Evolutionary conservation across 306 rosid species (phyloP).

Genomic region (Senna tora): DNA sequence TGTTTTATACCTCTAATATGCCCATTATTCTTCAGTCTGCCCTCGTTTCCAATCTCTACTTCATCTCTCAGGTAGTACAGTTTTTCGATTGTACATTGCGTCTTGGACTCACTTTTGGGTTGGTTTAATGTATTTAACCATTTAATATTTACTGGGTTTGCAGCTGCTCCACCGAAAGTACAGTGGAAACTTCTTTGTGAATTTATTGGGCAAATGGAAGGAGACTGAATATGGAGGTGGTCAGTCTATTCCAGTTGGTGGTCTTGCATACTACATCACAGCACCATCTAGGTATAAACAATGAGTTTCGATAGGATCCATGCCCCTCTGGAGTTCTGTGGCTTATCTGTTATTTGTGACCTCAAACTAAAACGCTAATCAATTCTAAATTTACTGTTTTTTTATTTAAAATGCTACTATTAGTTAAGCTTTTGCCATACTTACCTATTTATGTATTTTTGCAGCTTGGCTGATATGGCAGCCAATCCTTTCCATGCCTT

Average conservation of each 20-base stretch:
- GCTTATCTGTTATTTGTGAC: slow-evolving; percentile 7
- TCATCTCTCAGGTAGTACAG: slow-evolving; percentile 84
- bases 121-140: slow-evolving; percentile 22
- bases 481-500: slow-evolving; percentile 95
- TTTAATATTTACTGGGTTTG: slow-evolving; percentile 11
- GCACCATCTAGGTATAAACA: slow-evolving; percentile 81
- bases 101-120: slow-evolving; percentile 6
- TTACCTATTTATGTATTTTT: slow-evolving; percentile 27
- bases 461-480: slow-evolving; percentile 96
- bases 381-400: background rate
- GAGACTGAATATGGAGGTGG: slow-evolving; percentile 93
- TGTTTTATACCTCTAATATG: slow-evolving; percentile 96
- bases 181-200: slow-evolving; percentile 84
- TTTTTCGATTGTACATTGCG: slow-evolving; percentile 26
- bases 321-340: background rate
- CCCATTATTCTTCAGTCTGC: slow-evolving; percentile 98
- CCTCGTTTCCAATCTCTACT: slow-evolving; percentile 87
- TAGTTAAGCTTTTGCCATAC: slow-evolving; percentile 21
- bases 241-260: slow-evolving; percentile 86
- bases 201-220: slow-evolving; percentile 94
- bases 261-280: slow-evolving; percentile 91
- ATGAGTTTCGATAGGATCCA: background rate
- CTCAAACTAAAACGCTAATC: background rate
- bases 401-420: background rate
- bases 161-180: slow-evolving; percentile 85